A percentile compares a stretch with the other conserved stretches of the same genome.
Evolutionary conservation across 345 rosid genomes (phyloP).

Genomic region (Heritiera fomes): DNA sequence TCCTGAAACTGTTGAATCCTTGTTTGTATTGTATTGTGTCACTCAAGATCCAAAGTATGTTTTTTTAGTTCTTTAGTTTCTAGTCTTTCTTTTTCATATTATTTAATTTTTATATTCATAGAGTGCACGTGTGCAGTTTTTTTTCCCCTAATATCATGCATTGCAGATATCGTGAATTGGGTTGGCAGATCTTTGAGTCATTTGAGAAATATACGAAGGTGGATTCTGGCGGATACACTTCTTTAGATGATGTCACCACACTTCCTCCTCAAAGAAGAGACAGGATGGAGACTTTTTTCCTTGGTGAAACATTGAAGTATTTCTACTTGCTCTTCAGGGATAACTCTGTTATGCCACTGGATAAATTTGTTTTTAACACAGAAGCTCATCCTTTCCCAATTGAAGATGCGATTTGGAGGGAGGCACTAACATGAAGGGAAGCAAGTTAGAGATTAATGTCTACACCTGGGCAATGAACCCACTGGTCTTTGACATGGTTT

Average conservation of each 20-base stretch:
- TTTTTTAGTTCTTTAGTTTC: slow-evolving; percentile 15
- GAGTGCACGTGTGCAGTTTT: neutral
- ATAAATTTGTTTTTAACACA: slow-evolving; percentile 83
- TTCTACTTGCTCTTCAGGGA: slow-evolving; percentile 90
- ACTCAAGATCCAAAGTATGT: slow-evolving; percentile 81
- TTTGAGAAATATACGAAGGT: slow-evolving; percentile 87
- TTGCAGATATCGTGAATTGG: slow-evolving; percentile 78
- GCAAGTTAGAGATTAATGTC: slow-evolving; percentile 15
- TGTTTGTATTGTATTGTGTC: slow-evolving; percentile 79
- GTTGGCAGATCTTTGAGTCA: slow-evolving; percentile 95
- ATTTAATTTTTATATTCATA: neutral
- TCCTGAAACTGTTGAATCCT: slow-evolving; percentile 96
- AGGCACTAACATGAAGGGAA: slow-evolving; percentile 19
- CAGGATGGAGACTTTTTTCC: slow-evolving; percentile 94
- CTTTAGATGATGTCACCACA: slow-evolving; percentile 75
- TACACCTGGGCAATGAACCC: neutral
- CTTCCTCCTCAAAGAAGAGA: slow-evolving; percentile 83
- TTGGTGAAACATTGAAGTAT: slow-evolving; percentile 89
- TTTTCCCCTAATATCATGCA: neutral
- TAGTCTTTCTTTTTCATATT: neutral
- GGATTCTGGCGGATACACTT: slow-evolving; percentile 79
- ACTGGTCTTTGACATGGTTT: slow-evolving; percentile 12
- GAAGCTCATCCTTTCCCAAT: slow-evolving; percentile 95
- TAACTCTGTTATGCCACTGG: slow-evolving; percentile 68
- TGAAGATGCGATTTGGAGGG: slow-evolving; percentile 33